Evolutionary conservation across 495 filamentous ascomycete genomes (phyloP), one percentile per base, ranked within the genome.

Genomic region (Penicillium ucsense): DNA sequence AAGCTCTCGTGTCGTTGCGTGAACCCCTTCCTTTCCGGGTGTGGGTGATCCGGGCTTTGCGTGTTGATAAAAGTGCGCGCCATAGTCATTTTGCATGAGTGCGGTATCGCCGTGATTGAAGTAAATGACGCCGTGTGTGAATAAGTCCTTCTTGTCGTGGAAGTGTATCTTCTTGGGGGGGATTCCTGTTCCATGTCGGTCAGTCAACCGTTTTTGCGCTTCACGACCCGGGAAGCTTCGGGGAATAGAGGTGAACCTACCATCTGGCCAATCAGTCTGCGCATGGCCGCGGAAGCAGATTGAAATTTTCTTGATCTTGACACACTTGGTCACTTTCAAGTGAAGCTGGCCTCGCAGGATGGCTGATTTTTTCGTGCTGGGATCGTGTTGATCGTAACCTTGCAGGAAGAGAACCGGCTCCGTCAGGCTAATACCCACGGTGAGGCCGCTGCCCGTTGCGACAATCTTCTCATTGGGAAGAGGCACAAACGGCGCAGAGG

Each of bases 241-340:
- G 11, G 34, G 8, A 5, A n/a, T 5, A 28, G 32, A 30, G 32
- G 39, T 11, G 11, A 41, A 42, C 63, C 28, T 67, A 86, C 84
- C 92, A 73, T 98, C 92, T 20, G 94, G 92, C 92, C 92, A 98
- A 60, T 95, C 89, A 0, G 92, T 98, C 51, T 84, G 81, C 3
- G 89, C 84, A 60, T 83, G 84, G 11, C 91, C 92, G 31, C 81
- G 77, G 55, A 98, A 90, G 53, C 83, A 86, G 41, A 98, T 70
- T 4, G 85, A 87, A 31, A 98, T 79, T n/a, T 89, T 83, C 72
- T 94, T 96, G 50, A 98, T 84, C 71, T 98, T 98, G 35, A 88
- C 82, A 55, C 82, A 84, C 65, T 97, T 98, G 36, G 83, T 84
- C 7, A 96, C 77, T 51, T 83, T 83, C 43, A 98, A 62, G 60